Evolutionary conservation across 2,329 filamentous ascomycete species (phyloP), one percentile per base, ranked within the genome.

Genomic region (Triangularia setosa): DNA sequence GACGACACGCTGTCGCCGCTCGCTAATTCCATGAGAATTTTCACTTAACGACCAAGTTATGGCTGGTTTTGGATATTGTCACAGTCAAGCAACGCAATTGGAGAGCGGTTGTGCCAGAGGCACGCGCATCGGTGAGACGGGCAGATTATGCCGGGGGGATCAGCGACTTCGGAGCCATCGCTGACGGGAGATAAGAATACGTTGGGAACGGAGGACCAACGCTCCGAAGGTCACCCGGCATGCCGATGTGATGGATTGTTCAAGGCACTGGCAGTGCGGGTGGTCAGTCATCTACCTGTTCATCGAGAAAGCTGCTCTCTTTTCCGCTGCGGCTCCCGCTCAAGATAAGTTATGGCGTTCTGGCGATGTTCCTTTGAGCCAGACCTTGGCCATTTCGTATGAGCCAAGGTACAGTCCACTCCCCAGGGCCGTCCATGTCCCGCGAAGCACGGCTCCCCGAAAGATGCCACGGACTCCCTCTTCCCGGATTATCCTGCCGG

Each of bases 331-430:
- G 12, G 57, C n/a, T 58, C 21, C 54, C 63, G 28, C 24, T 24
- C 25, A 44, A 57, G 57, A 57, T 11, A 52, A 35, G 23, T 25
- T 53, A 56, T 33, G 12, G 35, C 27, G 24, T 24, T 21, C 12
- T 16, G 16, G 33, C 28, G 27, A 28, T 24, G 40, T 74, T 56
- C 75, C 72, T 58, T 77, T 79, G 67, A 89, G 75, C 81, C 86
- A 91, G 44, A 85, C 79, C 72, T 92, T 88, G 9, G 90, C 89
- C 68, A 88, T 88, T 75, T 97, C 93, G 77, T 97, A 97, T 53
- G 90, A 89, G 24, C 92, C 91, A 52, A 97, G 78, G 80, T 97
- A 97, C 63, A 97, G 78, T 3, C 92, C 92, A 73, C 90, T 90
- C 0, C 92, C 92, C 4, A 96, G 69, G 61, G 92, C 89, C 14